Evolutionary conservation across 768 basidiomycete genomes (phyloP).

Genomic region (Lactifluus rugatus): DNA sequence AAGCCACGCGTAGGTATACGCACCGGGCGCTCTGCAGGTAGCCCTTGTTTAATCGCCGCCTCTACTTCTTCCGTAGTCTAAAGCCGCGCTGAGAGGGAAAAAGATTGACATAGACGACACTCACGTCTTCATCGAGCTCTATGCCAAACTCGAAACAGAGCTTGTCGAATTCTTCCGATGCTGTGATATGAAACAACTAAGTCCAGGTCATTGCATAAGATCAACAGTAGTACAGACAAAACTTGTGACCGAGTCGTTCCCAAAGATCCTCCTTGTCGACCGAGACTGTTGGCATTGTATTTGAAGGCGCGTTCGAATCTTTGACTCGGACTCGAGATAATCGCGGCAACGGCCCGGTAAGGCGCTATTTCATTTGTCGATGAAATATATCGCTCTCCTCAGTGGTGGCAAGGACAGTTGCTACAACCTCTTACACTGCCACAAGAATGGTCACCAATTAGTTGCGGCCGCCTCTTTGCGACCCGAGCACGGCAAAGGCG

Average conservation of each 20-base stretch:
- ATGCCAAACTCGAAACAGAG: conserved; percentile 96
- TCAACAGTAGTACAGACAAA: conserved; percentile 42
- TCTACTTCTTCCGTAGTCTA: conserved; percentile 88
- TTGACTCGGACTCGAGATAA: not conserved
- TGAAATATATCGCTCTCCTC: conserved; percentile 91
- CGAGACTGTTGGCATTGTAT: conserved; percentile 82
- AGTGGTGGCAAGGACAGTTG: conserved; percentile 98
- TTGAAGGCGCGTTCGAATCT: not conserved
- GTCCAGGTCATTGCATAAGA: conserved; percentile 16
- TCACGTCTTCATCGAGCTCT: conserved; percentile 97
- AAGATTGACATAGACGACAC: not conserved
- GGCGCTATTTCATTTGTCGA: not conserved
- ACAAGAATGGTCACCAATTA: conserved; percentile 76
- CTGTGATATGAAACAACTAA: conserved; percentile 33
- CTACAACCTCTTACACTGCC: conserved; percentile 88
- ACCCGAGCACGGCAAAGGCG: conserved; percentile 81
- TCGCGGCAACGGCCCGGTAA: not conserved
- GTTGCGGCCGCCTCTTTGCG: conserved; percentile 83
- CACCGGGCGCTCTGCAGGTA: conserved; percentile 79
- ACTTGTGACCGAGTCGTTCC: conserved; percentile 71
- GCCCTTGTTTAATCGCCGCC: conserved; percentile 69
- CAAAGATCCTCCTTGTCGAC: conserved; percentile 95
- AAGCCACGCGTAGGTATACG: conserved; percentile 21
- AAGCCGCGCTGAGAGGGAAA: not conserved
- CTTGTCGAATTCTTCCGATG: conserved; percentile 88